Evolutionary conservation across 2,329 filamentous ascomycete genomes (phyloP), one percentile per base, ranked within the genome.

Genomic region (Neopestalotiopsis sp.): DNA sequence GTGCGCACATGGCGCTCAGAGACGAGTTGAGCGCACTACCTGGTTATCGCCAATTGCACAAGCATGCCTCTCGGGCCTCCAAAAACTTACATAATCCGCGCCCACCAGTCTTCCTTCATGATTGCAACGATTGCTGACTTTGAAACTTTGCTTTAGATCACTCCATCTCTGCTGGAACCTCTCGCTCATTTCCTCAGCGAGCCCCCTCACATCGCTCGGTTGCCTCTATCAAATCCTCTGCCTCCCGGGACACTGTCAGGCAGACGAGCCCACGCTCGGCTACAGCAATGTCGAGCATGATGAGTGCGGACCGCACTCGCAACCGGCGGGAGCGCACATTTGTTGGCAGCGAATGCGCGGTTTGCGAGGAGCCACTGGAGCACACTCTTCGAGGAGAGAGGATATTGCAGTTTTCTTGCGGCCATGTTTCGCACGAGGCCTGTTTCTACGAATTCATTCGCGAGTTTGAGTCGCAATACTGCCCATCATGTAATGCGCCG

Each of bases 391-490:
- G 93, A 65, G 96, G 96, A 70, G 96, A 99, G 83, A 91, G 94
- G 73, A 94, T 99, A 71, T 85, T 99, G 67, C 96, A 98, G 79
- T 96, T 99, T 76, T 97, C 95, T 5, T 99, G 96, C 81, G 89
- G 91, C n/a, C 96, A 99, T 81, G 95, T 99, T 70, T 94, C 95
- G 12, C 96, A 99, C 79, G 96, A 98, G 81, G 96, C 95, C 45
- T 99, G 96, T 82, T 98, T 99, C 79, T 98, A 98, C 83, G 96
- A 99, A 81, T 98, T 97, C 79, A 97, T 99, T 75, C 93, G 94
- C 76, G 95, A 98, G 77, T 93, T 95, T 69, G 95, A 98, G 74
- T 93, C 93, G 66, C 94, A 98, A 76, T 95, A 94, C 77, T 99
- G 96, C 81, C 96, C 96, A 34, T 92, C 93, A 73, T 99, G 96